Evolutionary conservation across 2,329 filamentous ascomycete genomes (phyloP), one percentile per base, ranked within the genome.

Genomic region (Sclerotinia sclerotiorum): DNA sequence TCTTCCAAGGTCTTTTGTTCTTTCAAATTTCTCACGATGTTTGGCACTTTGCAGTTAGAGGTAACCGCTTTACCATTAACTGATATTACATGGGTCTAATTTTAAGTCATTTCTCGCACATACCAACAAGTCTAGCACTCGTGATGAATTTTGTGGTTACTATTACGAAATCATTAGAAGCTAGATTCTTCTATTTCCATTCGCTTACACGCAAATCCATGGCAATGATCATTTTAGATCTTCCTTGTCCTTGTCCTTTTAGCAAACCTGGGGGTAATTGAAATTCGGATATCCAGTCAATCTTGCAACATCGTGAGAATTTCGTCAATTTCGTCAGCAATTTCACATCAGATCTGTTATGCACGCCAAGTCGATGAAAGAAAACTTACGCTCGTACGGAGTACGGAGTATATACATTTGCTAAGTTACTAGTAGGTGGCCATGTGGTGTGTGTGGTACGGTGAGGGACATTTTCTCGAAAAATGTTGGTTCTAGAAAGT

Each of bases 241-340:
- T 57, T 13, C 35, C 49, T 32, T 42, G 35, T 54, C 62, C 57
- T 52, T 42, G 57, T 35, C 27, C 35, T 51, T n/a, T 24, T n/a
- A 68, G 57, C 21, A 68, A 68, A 68, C 49, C 67, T 68, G 67
- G 67, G 67, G 67, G 67, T 68, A 68, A 68, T 68, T 49, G 46
- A 68, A 68, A 68, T 51, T 65, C 60, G n/a, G 51, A 65, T 27
- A 65, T 65, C 67, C 67, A 68, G 62, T 68, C 46, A 35, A 58
- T 68, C 42, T 57, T 57, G 24, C 52, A 68, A 35, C 61, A 57
- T 52, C 4, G 44, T 27, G 46, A 39, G 58, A 7, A 29, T 48
- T 49, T 49, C 21, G 52, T 55, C 44, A 49, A 62, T 39, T 39
- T 62, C 46, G 29, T 62, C 46, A 62, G 46, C 46, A 39, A 24